Evolutionary conservation across 2,329 filamentous ascomycete species (phyloP).

Genomic region (Tolypocladium tundrense): DNA sequence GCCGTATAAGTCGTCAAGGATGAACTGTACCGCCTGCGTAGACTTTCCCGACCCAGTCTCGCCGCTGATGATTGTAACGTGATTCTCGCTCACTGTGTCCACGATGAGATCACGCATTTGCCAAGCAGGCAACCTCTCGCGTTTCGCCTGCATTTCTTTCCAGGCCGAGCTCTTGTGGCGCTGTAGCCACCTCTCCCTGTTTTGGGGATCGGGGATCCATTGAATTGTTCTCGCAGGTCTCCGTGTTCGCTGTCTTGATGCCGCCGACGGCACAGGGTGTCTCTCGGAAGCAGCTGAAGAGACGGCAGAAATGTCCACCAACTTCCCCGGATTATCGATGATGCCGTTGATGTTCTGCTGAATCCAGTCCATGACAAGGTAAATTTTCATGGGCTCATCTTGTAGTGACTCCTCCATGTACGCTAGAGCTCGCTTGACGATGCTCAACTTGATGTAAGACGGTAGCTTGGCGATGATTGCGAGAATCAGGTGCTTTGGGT

Average conservation of each 20-base stretch:
- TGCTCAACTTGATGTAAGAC: conserved; percentile 85
- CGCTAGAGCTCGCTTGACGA: conserved; percentile 65
- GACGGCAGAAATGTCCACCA: conserved; percentile 76
- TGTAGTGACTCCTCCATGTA: conserved; percentile 61
- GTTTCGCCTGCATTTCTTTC: conserved; percentile 63
- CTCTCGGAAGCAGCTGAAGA: conserved; percentile 55
- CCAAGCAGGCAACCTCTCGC: conserved; percentile 80
- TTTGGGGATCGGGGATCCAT: conserved; percentile 51
- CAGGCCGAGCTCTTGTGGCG: conserved; percentile 56
- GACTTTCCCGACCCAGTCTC: conserved; percentile 97
- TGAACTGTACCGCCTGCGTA: conserved; percentile 92
- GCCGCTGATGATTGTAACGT: conserved; percentile 93
- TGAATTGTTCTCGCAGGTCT: conserved; percentile 48
- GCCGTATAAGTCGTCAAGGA: conserved; percentile 81
- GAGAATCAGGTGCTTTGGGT: conserved; percentile 63
- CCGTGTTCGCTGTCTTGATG: conserved; percentile 20
- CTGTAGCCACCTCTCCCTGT: conserved; percentile 57
- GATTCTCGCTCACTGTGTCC: conserved; percentile 59
- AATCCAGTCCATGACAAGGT: conserved; percentile 83
- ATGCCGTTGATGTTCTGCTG: conserved; percentile 76
- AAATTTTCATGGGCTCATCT: conserved; percentile 83
- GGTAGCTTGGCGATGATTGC: conserved; percentile 63
- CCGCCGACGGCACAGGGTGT: conserved; percentile 17
- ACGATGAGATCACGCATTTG: conserved; percentile 68
- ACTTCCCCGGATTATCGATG: conserved; percentile 70